phyloP scores from a whole-genome alignment of 2,329 filamentous ascomycete species.

The Paramyrothecium roridum region DNA sequence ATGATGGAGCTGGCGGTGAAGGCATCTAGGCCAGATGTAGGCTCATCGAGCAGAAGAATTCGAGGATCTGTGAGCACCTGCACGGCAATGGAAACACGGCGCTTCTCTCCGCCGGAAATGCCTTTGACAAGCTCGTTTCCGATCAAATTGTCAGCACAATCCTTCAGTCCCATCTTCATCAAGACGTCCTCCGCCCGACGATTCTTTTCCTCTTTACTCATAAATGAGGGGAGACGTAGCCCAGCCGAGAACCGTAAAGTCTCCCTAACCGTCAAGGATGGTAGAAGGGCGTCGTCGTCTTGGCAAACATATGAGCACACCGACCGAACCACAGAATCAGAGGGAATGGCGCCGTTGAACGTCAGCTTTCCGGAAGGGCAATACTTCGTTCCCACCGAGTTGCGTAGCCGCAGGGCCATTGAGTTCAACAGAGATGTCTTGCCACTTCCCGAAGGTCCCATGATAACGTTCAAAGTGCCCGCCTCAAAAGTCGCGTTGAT shows the following conservation, averaged over 20 bases:
- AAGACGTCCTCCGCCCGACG: slow-evolving; percentile 68
- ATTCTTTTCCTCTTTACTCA: slow-evolving; percentile 65
- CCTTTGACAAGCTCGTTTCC: slow-evolving; percentile 72
- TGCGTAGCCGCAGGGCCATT: slow-evolving; percentile 66
- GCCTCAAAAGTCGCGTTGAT: slow-evolving; percentile 65
- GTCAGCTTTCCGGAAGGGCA: slow-evolving; percentile 58
- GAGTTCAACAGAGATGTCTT: slow-evolving; percentile 74
- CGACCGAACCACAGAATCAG: slow-evolving; percentile 65
- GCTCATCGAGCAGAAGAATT: slow-evolving; percentile 71
- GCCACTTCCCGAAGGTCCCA: slow-evolving; percentile 75
- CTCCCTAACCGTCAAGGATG: slow-evolving; percentile 73
- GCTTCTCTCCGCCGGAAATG: slow-evolving; percentile 77
- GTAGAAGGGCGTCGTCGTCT: slow-evolving; percentile 71
- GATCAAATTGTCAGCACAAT: slow-evolving; percentile 72
- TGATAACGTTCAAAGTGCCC: slow-evolving; percentile 70
- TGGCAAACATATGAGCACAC: slow-evolving; percentile 77
- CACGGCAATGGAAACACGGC: slow-evolving; percentile 73
- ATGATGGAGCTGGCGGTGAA: slow-evolving; percentile 77
- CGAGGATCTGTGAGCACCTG: slow-evolving; percentile 75
- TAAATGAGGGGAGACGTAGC: slow-evolving; percentile 66
- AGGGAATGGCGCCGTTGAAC: slow-evolving; percentile 68
- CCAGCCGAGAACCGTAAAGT: slow-evolving; percentile 70
- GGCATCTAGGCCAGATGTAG: slow-evolving; percentile 72
- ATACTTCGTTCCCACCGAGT: slow-evolving; percentile 61
- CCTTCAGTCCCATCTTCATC: slow-evolving; percentile 72